Evolutionary conservation across 2,329 filamentous ascomycete genomes (phyloP).

Genomic region (Trichoderma sp.): DNA sequence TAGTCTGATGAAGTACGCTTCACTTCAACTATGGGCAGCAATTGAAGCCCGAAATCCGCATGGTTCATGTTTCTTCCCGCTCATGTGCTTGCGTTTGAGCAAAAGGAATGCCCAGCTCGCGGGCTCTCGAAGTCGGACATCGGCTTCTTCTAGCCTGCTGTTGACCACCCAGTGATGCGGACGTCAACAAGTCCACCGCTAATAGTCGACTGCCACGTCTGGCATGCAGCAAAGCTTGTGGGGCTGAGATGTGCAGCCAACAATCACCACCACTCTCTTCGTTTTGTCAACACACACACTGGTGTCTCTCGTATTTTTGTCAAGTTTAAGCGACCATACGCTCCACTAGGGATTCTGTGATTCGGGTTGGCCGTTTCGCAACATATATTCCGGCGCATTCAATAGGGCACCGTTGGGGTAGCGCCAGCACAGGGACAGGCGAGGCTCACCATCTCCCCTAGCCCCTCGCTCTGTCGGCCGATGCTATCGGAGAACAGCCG

Average conservation of each 20-base stretch:
- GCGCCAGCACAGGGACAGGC: not conserved
- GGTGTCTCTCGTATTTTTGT: not conserved
- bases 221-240: conserved; percentile 22
- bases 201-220: conserved; percentile 26
- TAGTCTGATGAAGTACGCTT: not conserved
- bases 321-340: not conserved
- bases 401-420: conserved; percentile 3
- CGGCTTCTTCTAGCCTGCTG: not conserved
- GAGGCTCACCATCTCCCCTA: not conserved
- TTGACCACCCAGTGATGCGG: conserved; percentile 3
- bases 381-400: not conserved
- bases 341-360: conserved; percentile 3
- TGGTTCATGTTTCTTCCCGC: not conserved
- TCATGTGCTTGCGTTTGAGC: not conserved
- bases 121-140: conserved; percentile 19
- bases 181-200: conserved; percentile 20
- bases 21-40: not conserved
- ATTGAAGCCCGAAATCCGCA: not conserved
- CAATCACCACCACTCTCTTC: not conserved
- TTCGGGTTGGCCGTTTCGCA: not conserved
- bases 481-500: conserved; percentile 13
- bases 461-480: conserved; percentile 16
- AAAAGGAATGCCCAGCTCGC: not conserved
- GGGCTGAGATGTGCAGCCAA: conserved; percentile 8
- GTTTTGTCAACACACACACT: not conserved